Evolutionary conservation across 306 rosid genomes (phyloP).

Genomic region (Gastrolobium bilobum): DNA sequence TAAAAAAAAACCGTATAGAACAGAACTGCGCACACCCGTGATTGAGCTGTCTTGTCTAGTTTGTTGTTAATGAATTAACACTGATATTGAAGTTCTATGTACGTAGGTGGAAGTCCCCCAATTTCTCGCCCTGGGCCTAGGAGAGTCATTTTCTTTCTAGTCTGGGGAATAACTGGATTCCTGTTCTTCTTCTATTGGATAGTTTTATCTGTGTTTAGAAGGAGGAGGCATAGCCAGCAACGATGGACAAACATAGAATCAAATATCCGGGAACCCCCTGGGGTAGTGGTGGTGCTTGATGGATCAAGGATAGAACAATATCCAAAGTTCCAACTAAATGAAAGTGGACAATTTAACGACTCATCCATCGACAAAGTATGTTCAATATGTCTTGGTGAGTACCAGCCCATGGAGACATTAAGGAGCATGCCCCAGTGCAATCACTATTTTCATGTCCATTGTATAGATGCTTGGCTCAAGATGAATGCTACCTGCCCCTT

Average conservation of each 20-base stretch:
- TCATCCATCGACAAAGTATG: constrained; percentile 60
- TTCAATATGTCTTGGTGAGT: constrained; percentile 74
- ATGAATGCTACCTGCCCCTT: constrained; percentile 78
- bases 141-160: not conserved
- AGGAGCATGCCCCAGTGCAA: constrained; percentile 77
- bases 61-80: not conserved
- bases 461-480: constrained; percentile 82
- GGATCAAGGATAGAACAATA: constrained; percentile 63
- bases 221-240: not conserved
- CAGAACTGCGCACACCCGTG: no score
- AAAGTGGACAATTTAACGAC: constrained; percentile 64
- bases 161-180: constrained; percentile 54
- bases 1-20: no score
- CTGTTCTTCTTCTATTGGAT: constrained; percentile 48
- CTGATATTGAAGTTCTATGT: constrained; percentile 6
- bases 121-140: not conserved
- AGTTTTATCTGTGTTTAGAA: not conserved
- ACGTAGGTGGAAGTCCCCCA: constrained; percentile 37
- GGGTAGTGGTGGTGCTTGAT: constrained; percentile 52
- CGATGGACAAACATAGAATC: not conserved
- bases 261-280: not conserved
- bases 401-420: constrained; percentile 66
- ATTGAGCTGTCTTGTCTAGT: no score
- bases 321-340: constrained; percentile 63
- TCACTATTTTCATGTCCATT: constrained; percentile 72